A percentile compares a stretch with the other conserved stretches of the same genome.
phyloP scores from a whole-genome alignment of 805 yeast species.

The Ogataea sp. region DNA sequence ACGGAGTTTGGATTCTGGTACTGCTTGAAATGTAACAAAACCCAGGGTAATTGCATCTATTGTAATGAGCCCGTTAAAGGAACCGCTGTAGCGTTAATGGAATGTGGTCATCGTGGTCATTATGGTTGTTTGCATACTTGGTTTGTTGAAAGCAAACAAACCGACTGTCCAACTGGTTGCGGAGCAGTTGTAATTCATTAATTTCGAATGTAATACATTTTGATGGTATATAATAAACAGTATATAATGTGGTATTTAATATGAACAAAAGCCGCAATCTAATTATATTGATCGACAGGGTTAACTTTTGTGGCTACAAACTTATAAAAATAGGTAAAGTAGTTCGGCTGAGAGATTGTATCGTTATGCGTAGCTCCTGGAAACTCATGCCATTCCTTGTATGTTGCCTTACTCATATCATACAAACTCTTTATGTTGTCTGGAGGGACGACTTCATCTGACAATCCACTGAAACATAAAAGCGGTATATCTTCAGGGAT shows the following conservation, averaged over 20 bases:
- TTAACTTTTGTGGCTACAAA: constrained; percentile 40
- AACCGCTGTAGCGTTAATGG: constrained; percentile 46
- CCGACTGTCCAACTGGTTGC: constrained; percentile 79
- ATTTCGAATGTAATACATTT: constrained; percentile 9
- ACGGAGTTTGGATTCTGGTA: constrained; percentile 70
- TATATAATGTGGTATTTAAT: too few relatives aligned
- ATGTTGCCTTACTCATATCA: constrained; percentile 38
- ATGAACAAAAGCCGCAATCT: too few relatives aligned
- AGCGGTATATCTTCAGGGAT: constrained; percentile 53
- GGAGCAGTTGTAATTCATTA: constrained; percentile 16
- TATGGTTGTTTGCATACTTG: constrained; percentile 70
- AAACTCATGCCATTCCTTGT: constrained; percentile 47
- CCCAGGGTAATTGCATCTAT: constrained; percentile 62
- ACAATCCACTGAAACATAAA: constrained; percentile 60
- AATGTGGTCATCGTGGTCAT: constrained; percentile 88
- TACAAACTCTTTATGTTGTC: constrained; percentile 60
- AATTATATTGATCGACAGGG: constrained; percentile 22
- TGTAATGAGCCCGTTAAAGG: constrained; percentile 77
- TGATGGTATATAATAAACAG: too few relatives aligned
- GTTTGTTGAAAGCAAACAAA: constrained; percentile 58
- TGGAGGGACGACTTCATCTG: constrained; percentile 92
- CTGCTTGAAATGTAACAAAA: constrained; percentile 61
- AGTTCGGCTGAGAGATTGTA: constrained; percentile 64
- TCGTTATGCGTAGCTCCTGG: constrained; percentile 73
- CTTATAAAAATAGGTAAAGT: constrained; percentile 63